Evolutionary conservation across 1,284 basidiomycete species (phyloP).

Genomic region (Ustilago vetiveriae): DNA sequence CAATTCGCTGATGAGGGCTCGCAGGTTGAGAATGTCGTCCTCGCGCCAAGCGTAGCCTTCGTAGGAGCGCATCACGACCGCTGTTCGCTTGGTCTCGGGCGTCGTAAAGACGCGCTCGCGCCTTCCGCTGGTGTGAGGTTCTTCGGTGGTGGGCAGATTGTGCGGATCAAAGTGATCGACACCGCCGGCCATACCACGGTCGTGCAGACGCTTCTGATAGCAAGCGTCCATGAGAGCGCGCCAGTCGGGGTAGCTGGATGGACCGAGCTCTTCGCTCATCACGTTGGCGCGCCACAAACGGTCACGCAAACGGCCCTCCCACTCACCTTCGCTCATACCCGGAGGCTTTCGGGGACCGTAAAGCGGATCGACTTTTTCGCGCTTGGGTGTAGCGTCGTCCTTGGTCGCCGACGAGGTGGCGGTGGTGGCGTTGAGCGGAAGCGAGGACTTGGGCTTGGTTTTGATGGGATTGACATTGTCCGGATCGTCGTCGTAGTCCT

Average conservation of each 20-base stretch:
- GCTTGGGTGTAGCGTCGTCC: constrained; percentile 9
- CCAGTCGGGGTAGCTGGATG: constrained; percentile 64
- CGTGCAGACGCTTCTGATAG: constrained; percentile 60
- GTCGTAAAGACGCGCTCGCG: constrained; percentile 53
- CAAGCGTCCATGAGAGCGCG: constrained; percentile 65
- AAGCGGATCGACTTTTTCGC: constrained; percentile 57
- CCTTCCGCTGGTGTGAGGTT: constrained; percentile 31
- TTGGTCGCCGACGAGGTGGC: constrained; percentile 9
- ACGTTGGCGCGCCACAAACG: constrained; percentile 60
- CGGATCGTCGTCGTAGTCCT: constrained; percentile 64
- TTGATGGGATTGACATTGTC: constrained; percentile 61
- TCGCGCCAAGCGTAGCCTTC: constrained; percentile 67
- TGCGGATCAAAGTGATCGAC: constrained; percentile 55
- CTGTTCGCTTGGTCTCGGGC: constrained; percentile 64
- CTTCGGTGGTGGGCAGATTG: constrained; percentile 39
- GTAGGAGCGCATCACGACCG: constrained; percentile 65
- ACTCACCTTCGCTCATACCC: constrained; percentile 54
- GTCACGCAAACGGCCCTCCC: constrained; percentile 62
- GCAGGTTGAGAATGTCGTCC: constrained; percentile 67
- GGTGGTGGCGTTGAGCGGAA: constrained; percentile 5
- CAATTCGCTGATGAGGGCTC: constrained; percentile 65
- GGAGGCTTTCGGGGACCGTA: constrained; percentile 58
- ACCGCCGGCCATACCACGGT: constrained; percentile 59
- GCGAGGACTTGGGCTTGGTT: constrained; percentile 13
- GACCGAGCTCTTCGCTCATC: constrained; percentile 58